Base-by-base conservation (phyloP, 2,329 filamentous ascomycete genomes). In the Aspergillus carbonarius region DNA sequence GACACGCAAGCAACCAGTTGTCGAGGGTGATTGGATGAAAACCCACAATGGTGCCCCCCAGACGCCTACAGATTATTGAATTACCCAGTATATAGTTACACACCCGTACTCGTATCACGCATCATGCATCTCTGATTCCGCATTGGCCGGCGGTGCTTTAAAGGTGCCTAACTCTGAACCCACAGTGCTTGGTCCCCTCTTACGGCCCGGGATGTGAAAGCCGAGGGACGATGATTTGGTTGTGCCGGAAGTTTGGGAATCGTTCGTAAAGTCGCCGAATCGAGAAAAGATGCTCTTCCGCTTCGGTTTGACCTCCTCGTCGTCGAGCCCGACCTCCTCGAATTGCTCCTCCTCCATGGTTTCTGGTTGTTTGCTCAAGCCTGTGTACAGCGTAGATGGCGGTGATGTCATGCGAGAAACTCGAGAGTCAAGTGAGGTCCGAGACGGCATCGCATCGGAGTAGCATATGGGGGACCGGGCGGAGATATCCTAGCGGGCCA, bases 271-370 rank as follows among this genome's bases (percentile, higher is more conserved):
- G 59, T 93, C 89, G 54, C 88, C 89, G 69, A 97, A 92, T 64
- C 89, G 87, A 50, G 91, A 83, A 51, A 77, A 76, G 64, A 98
- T 91, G 70, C 96, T 88, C 58, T 87, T 88, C 79, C 91, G 93
- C 80, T 91, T 92, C 15, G 83, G 79, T 61, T 85, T 83, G 50
- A 83, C 47, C 13, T 65, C 79, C 37, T 95, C 91, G 64, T 96
- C 93, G 59, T 88, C 86, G 47, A 98, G 79, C 4, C 92, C 92
- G 8, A 98, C 91, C 54, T 98, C 93, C 72, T 97, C 93, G 67
- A 98, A 97, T 13, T 81, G 81, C 69, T 96, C 91, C 68, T 95
- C 91, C 42, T 86, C 83, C 30, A 87, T 89, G n/a, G 85, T 82
- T 27, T 83, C 81, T 55, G 87, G 82, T 68, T 79, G 59, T 23